These are phyloP conservation scores for Buddleja alternifolia DNA, from an alignment of 257 asterid species.

Conservation along the genomic window DNA sequence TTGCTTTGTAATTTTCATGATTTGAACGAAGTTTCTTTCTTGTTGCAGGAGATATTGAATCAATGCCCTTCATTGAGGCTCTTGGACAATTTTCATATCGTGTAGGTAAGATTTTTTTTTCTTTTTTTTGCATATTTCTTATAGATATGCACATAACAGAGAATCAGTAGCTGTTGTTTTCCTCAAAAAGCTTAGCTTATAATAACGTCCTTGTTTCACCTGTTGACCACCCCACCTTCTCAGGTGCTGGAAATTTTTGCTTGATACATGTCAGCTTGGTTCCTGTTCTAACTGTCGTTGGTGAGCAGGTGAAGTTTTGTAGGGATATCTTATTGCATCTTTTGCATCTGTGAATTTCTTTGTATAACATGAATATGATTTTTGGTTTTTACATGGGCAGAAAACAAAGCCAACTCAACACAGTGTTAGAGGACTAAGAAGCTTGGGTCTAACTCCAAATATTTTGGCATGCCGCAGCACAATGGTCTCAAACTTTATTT, in stretches of 20 bases:
- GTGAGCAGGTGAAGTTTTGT: conserved; percentile 71
- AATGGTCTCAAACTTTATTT: conserved; percentile 47
- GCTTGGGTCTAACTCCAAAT: conserved; percentile 83
- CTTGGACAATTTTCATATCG: conserved; percentile 89
- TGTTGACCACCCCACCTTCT: conserved; percentile 27
- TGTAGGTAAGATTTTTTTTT: conserved; percentile 69
- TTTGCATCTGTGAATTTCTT: conserved; percentile 13
- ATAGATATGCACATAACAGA: neutral
- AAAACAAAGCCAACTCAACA: conserved; percentile 99
- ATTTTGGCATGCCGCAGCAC: conserved; percentile 96
- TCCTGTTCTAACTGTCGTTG: conserved; percentile 84
- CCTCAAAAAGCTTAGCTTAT: conserved; percentile 7
- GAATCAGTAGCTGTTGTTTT: neutral
- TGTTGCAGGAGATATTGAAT: conserved; percentile 87
- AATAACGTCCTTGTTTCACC: conserved; percentile 11
- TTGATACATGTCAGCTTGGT: conserved; percentile 94
- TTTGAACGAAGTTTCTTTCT: conserved; percentile 11
- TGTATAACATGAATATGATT: conserved; percentile 16
- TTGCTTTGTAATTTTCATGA: neutral
- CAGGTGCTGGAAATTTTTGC: conserved; percentile 92
- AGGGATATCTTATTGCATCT: conserved; percentile 16
- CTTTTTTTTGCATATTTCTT: conserved; percentile 11
- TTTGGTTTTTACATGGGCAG: conserved; percentile 47
- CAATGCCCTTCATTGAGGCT: conserved; percentile 96
- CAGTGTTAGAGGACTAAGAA: conserved; percentile 89